Percentiles rank a stretch among this genome's conserved stretches.
phyloP scores from a whole-genome alignment of 2,329 filamentous ascomycete genomes.

The Fusarium musae region DNA sequence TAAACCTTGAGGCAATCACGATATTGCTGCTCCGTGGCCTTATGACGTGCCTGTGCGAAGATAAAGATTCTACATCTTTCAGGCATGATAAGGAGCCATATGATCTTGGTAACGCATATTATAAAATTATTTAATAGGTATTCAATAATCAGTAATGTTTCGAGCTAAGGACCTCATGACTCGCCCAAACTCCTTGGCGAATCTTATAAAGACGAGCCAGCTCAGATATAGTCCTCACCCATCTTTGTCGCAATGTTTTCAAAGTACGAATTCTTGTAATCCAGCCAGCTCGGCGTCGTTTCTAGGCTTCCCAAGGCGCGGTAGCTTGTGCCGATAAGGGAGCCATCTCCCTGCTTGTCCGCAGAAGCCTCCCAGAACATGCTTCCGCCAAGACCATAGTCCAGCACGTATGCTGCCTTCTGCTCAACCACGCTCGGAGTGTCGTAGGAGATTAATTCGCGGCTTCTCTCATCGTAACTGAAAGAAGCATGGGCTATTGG shows the following conservation, averaged over 20 bases:
- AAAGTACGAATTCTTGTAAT: conserved; percentile 58
- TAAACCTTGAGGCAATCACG: background rate
- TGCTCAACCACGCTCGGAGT: conserved; percentile 17
- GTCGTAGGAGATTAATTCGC: conserved; percentile 31
- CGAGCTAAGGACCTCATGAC: background rate
- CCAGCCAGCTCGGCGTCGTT: conserved; percentile 24
- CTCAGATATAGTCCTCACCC: background rate
- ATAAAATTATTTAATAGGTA: background rate
- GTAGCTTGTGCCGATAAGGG: conserved; percentile 25
- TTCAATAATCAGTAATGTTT: background rate
- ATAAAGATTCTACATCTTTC: background rate
- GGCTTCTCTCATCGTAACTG: conserved; percentile 27
- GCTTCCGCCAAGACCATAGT: conserved; percentile 23
- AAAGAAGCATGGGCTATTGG: conserved; percentile 25
- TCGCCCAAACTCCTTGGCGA: background rate
- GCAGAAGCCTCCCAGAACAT: conserved; percentile 37
- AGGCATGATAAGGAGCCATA: background rate
- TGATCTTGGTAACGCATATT: background rate
- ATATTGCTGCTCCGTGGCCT: background rate
- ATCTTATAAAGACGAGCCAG: background rate
- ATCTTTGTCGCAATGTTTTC: conserved; percentile 57
- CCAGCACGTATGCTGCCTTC: conserved; percentile 24
- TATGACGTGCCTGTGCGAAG: background rate
- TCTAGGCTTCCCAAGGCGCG: conserved; percentile 16
- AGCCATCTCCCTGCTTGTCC: conserved; percentile 24